Evolutionary conservation across 1,139 yeast species (phyloP), one percentile per base, ranked within the genome.

Genomic region (Pichia sp.): DNA sequence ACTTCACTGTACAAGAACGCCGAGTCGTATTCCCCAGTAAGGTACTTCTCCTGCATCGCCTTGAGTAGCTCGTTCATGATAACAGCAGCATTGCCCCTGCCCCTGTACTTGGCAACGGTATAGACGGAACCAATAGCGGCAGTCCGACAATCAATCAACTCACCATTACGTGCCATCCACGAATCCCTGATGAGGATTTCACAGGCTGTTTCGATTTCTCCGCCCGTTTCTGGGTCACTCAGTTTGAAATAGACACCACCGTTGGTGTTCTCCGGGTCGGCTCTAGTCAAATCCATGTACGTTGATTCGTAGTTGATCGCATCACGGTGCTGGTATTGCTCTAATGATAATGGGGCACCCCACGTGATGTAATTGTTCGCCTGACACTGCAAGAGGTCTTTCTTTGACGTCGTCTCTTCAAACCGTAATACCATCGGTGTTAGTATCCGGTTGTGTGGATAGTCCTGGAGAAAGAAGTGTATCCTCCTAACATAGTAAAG

Each of bases 1-100:
- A 71, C 60, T 49, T 69, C 66, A 45, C 70, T 65, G 58, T 68
- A 70, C 44, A 70, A 53, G 9, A 62, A 56, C 46, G 69, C 50
- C 22, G 68, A 59, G 41, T 66, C 67, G 28, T 45, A 33, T 12
- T 53, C 36, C 3, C 54, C 57, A 1, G 34, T 12, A 9, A 51
- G 40, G 10, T 56, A 30, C 5, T 47, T 24, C 10, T 24, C 36
- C 9, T 38, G 34, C 41, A 54, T 33, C 38, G 44, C 18, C 4
- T 30, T 40, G 27, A 51, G 48, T 17, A 61, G 43, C 24, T 36
- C 30, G 8, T 24, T 21, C 45, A 62, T 34, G 63, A 62, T 57
- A 15, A 17, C 28, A 4, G 47, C 42, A 3, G 65, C 64, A 41
- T 58, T 59, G 5, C 64, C 63, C 39, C 53, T 56, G 3, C 50